Conservation (phyloP, 257 asterid species). For the Coffea canephora region DNA sequence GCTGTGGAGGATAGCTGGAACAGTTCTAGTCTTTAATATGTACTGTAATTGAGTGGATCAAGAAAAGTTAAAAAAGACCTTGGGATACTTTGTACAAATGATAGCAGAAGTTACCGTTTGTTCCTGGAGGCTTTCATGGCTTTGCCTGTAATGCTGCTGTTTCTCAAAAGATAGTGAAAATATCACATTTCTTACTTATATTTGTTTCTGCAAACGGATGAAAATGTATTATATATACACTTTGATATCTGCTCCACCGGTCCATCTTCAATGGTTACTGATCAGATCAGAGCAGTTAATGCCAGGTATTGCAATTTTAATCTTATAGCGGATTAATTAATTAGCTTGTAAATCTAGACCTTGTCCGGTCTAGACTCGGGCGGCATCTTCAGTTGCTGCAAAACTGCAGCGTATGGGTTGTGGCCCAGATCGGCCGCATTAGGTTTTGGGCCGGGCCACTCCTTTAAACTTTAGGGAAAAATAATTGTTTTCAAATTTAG, state of each 20-base stretch:
- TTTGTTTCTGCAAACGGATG: not conserved
- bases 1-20: constrained; percentile 90
- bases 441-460: too few species aligned
- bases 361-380: not conserved
- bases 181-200: not conserved
- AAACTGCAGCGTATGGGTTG: too few species aligned
- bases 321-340: not conserved
- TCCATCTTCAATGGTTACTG: not conserved
- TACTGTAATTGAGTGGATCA: not conserved
- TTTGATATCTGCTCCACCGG: not conserved
- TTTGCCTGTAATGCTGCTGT: not conserved
- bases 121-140: constrained; percentile 1
- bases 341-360: not conserved
- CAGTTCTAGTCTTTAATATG: constrained; percentile 60
- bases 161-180: not conserved
- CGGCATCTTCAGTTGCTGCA: too few species aligned
- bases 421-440: too few species aligned
- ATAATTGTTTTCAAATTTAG: too few species aligned
- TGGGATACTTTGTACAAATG: not conserved
- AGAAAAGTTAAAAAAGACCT: not conserved
- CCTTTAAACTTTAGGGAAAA: too few species aligned
- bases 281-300: not conserved
- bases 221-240: not conserved
- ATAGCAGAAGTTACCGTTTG: not conserved
- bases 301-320: not conserved